Evolutionary conservation across 805 yeast genomes (phyloP), one percentile per base, ranked within the genome.

Genomic region (Myxozyma sirexii): DNA sequence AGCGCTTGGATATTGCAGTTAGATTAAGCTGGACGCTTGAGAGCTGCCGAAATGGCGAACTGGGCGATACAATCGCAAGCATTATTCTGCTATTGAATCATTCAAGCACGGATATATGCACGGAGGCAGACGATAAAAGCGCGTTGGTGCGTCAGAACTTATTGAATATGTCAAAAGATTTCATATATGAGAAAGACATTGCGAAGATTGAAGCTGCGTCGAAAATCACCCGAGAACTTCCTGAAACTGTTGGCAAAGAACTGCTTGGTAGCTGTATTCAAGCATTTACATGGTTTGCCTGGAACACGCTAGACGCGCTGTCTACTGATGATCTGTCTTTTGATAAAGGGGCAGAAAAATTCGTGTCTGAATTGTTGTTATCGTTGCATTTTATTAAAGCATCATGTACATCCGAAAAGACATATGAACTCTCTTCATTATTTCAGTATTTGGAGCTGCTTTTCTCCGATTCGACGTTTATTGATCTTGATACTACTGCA

Each of bases 261-360:
- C 31, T 47, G n/a, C 41, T 54, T 13, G 3, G 8, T 19, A 13
- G 19, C 23, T 39, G 53, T 35, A 33, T 31, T n/a, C 13, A 39
- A 15, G 52, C 44, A 3, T 27, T 46, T 26, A 15, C 15, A 13
- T 17, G 13, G 2, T n/a, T 27, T 1, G 58, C 37, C 15, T 24
- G 21, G 15, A 15, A 31, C 3, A 21, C 42, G 7, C 15, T 38
- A 15, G 33, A 27, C 3, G 60, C 61, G 3, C 19, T 53, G 15
- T 38, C 39, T 17, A 53, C 57, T 7, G 61, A 53, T 15, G 61
- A 57, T 37, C 5, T 53, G n/a, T 53, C 54, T 10, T 57, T 57
- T 42, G 26, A 15, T 8, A 38, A 39, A 8, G 19, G 21, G 6
- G 17, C 47, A 15, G 44, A 46, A 12, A 21, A 10, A 1, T 39